Evolutionary conservation across 2,329 filamentous ascomycete genomes (phyloP).

Genomic region (Alternaria triticina): DNA sequence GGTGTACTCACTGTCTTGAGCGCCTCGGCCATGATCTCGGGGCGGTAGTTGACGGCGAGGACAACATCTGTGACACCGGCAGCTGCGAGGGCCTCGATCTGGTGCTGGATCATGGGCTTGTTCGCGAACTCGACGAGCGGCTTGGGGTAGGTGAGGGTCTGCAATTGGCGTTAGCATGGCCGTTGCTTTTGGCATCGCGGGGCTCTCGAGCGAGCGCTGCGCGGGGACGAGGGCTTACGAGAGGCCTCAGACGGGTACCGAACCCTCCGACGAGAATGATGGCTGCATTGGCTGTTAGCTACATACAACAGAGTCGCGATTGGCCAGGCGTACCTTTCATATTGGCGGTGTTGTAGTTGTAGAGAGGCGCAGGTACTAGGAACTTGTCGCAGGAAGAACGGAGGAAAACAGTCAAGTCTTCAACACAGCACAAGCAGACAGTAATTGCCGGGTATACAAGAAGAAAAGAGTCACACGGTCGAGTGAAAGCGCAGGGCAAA

Average conservation of each 20-base stretch:
- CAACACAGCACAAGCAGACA: conserved; percentile 17
- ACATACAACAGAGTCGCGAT: conserved; percentile 6
- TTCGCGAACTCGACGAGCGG: conserved; percentile 98
- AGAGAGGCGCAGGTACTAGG: conserved; percentile 8
- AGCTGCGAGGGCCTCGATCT: conserved; percentile 91
- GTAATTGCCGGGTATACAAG: not conserved
- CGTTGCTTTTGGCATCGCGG: conserved; percentile 20
- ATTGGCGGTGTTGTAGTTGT: conserved; percentile 33
- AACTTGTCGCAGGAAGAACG: conserved; percentile 14
- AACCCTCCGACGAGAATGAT: conserved; percentile 99
- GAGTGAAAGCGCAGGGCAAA: conserved; percentile 19
- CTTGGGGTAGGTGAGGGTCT: conserved; percentile 97
- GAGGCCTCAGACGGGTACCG: conserved; percentile 94
- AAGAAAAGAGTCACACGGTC: not conserved
- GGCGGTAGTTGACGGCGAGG: conserved; percentile 97
- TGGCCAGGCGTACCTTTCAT: conserved; percentile 49
- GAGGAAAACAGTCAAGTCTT: conserved; percentile 23
- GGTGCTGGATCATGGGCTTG: conserved; percentile 98
- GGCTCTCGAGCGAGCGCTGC: conserved; percentile 28
- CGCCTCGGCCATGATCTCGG: conserved; percentile 95
- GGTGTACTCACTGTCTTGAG: conserved; percentile 75
- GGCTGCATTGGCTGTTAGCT: conserved; percentile 60
- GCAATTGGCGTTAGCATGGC: conserved; percentile 32
- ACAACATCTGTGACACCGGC: conserved; percentile 98
- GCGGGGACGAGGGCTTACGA: conserved; percentile 63